These are phyloP conservation scores for Chytridiales sp. DNA, from an alignment of 371 early-diverging fungal species.

Conservation along the genomic window DNA sequence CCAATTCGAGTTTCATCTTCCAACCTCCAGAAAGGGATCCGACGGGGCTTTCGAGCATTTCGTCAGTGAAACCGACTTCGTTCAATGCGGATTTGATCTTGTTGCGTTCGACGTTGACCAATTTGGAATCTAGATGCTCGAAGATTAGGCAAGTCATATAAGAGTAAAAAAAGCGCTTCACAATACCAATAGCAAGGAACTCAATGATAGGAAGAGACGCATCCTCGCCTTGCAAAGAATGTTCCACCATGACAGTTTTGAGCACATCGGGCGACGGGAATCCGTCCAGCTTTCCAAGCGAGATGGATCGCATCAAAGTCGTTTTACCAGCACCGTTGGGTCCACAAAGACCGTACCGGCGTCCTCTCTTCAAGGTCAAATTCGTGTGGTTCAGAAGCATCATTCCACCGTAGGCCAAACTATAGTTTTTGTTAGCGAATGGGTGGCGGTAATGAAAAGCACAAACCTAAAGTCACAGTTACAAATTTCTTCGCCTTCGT, in stretches of 20 bases:
- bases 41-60: slow-evolving; percentile 58
- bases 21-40: slow-evolving; percentile 81
- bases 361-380: slow-evolving; percentile 73
- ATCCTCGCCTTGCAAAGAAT: slow-evolving; percentile 73
- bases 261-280: slow-evolving; percentile 73
- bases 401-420: slow-evolving; percentile 79
- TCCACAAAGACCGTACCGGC: slow-evolving; percentile 82
- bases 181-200: slow-evolving; percentile 36
- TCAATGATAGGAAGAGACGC: slow-evolving; percentile 68
- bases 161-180: not conserved
- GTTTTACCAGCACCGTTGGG: slow-evolving; percentile 88
- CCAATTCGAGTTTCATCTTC: slow-evolving; percentile 85
- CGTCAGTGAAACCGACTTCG: slow-evolving; percentile 66
- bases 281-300: slow-evolving; percentile 71
- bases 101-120: slow-evolving; percentile 46
- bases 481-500: slow-evolving; percentile 74
- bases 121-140: slow-evolving; percentile 53
- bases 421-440: too few relatives aligned
- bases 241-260: slow-evolving; percentile 73
- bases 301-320: slow-evolving; percentile 82
- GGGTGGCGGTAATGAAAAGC: not conserved
- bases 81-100: slow-evolving; percentile 60
- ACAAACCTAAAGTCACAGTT: slow-evolving; percentile 64
- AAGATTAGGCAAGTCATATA: slow-evolving; percentile 47
- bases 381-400: slow-evolving; percentile 75